Evolutionary conservation across 1,284 basidiomycete genomes (phyloP).

Genomic region (Marasmius oreades): DNA sequence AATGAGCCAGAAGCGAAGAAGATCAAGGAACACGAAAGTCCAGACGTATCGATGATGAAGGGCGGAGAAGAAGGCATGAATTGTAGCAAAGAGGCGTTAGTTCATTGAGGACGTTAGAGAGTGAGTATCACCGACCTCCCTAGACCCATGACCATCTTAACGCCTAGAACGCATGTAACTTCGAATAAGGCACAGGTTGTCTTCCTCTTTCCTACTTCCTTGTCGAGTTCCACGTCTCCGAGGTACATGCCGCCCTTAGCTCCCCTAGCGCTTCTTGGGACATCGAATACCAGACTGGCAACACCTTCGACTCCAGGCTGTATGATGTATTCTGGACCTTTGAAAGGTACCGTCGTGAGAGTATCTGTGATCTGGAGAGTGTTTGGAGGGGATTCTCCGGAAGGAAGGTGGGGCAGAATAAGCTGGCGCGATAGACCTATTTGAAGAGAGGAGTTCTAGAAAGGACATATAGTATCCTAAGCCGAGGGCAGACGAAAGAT

Average conservation of each 20-base stretch:
- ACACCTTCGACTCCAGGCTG: slow-evolving; percentile 70
- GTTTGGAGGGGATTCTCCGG: slow-evolving; percentile 37
- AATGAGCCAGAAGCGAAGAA: slow-evolving; percentile 4
- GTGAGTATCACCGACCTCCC: slow-evolving; percentile 43
- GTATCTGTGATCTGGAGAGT: slow-evolving; percentile 59
- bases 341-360: slow-evolving; percentile 63
- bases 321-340: slow-evolving; percentile 67
- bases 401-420: slow-evolving; percentile 43
- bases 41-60: neutral
- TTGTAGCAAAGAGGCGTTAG: neutral
- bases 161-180: slow-evolving; percentile 49
- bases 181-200: slow-evolving; percentile 51
- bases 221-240: slow-evolving; percentile 36
- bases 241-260: slow-evolving; percentile 53
- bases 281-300: slow-evolving; percentile 71
- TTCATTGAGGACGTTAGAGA: neutral
- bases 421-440: slow-evolving; percentile 57
- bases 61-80: slow-evolving; percentile 1
- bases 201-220: slow-evolving; percentile 6
- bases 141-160: slow-evolving; percentile 60
- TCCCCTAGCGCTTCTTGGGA: slow-evolving; percentile 58
- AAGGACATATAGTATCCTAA: neutral
- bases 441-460: slow-evolving; percentile 62
- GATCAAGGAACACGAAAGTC: neutral
- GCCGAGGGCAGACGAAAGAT: slow-evolving; percentile 7